Evolutionary conservation across 257 asterid species (phyloP).

Genomic region (Nicotiana tabacum): DNA sequence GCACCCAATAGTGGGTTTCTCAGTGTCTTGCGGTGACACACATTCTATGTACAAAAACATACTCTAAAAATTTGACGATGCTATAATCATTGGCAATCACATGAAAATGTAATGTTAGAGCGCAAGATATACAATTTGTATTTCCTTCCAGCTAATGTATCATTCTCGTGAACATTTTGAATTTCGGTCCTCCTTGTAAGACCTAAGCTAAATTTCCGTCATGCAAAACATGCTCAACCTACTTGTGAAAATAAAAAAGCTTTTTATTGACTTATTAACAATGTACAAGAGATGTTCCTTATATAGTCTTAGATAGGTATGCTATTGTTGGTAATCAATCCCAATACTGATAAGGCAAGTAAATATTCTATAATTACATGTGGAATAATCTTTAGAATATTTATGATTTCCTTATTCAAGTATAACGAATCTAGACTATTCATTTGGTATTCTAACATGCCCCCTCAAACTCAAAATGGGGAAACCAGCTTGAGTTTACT

Average conservation of each 20-base stretch:
- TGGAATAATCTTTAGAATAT: background rate
- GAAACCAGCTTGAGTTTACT: background rate
- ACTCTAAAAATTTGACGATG: background rate
- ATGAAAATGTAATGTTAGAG: background rate
- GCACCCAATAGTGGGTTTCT: background rate
- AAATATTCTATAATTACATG: background rate
- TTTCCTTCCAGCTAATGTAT: background rate
- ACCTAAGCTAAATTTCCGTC: background rate
- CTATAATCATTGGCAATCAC: background rate
- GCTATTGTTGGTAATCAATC: background rate
- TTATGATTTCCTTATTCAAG: background rate
- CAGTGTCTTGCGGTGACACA: background rate
- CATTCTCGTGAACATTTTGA: background rate
- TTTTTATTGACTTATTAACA: background rate
- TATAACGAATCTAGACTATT: background rate
- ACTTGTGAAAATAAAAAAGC: background rate
- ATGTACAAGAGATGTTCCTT: background rate
- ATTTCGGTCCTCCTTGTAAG: background rate
- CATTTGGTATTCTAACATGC: background rate
- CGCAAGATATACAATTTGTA: background rate
- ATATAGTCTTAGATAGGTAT: background rate
- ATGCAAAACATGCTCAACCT: background rate
- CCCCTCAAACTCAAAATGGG: background rate
- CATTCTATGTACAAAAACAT: background rate
- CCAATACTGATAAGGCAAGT: background rate